Evolutionary conservation across 1,139 yeast genomes (phyloP), one percentile per base, ranked within the genome.

Genomic region (Sugiyamaella pinicola): DNA sequence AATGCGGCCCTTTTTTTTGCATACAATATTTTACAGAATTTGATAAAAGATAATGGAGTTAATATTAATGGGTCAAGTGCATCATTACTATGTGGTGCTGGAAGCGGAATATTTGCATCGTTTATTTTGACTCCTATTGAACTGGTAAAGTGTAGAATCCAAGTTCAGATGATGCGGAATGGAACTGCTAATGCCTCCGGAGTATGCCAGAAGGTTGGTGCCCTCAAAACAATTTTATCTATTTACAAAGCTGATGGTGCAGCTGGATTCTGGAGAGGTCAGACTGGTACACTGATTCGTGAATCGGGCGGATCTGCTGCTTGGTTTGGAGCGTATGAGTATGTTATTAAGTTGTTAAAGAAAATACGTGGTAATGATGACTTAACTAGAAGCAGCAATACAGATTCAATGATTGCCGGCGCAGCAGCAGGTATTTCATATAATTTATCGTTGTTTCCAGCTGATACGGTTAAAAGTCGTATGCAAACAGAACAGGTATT

Each of bases 281-380:
- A 90, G 60, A 74, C 83, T 0, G 85, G 95, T n/a, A 91, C 98
- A 0, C 72, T 89, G 53, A 59, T 87, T 2, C 78, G 98, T 63
- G 98, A 91, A 68, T 79, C 88, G 35, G 84, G 90, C 22, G 98
- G 98, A 5, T 87, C 96, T 1, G 88, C 96, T 3, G 83, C 93
- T 2, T 91, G 97, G 97, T 91, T 91, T 71, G 95, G 96, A 0
- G 81, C 93, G 31, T 89, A 89, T 67, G 96, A 89, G 66, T 72
- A 76, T 47, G 71, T 81, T 39, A 74, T 77, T 39, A 69, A 69
- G 4, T 61, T 68, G 26, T 73, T 84, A 49, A 60, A 61, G 19
- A 62, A 65, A 3, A 63, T 63, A 19, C 57, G 68, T 0, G 56
- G 61, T 22, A 49, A 53, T 12, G 55, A 55, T 35, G 28, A 53